phyloP scores from a whole-genome alignment of 345 rosid species.

The Corchorus capsularis region DNA sequence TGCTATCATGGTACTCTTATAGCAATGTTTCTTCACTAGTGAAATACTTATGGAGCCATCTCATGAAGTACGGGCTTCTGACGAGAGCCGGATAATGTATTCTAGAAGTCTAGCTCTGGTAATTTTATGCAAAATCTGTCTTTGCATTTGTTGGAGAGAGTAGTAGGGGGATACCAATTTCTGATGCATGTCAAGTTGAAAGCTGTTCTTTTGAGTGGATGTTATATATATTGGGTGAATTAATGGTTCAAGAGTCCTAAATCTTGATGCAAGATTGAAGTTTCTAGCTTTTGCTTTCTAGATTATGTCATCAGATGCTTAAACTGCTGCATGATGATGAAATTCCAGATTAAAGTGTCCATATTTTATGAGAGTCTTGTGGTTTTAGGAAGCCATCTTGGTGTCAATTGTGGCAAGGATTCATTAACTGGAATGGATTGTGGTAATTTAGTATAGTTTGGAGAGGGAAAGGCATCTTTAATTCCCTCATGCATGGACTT shows the following conservation, averaged over 20 bases:
- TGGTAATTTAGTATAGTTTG: not conserved
- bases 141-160: not conserved
- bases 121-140: not conserved
- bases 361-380: constrained; percentile 5
- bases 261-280: not conserved
- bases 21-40: not conserved
- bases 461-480: not conserved
- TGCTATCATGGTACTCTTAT: not conserved
- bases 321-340: constrained; percentile 6
- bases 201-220: not conserved
- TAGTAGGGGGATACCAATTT: not conserved
- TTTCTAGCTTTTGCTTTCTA: not conserved
- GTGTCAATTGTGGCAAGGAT: not conserved
- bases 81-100: not conserved
- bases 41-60: not conserved
- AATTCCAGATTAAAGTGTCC: not conserved
- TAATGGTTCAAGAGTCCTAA: not conserved
- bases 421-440: not conserved
- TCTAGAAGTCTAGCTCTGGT: not conserved
- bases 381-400: constrained; percentile 1
- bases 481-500: not conserved
- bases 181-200: not conserved
- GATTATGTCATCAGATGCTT: not conserved
- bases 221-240: not conserved
- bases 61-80: not conserved